Evolutionary conservation across 352 stramenopile genomes (phyloP).

Genomic region (Phytophthora niederhauseri): DNA sequence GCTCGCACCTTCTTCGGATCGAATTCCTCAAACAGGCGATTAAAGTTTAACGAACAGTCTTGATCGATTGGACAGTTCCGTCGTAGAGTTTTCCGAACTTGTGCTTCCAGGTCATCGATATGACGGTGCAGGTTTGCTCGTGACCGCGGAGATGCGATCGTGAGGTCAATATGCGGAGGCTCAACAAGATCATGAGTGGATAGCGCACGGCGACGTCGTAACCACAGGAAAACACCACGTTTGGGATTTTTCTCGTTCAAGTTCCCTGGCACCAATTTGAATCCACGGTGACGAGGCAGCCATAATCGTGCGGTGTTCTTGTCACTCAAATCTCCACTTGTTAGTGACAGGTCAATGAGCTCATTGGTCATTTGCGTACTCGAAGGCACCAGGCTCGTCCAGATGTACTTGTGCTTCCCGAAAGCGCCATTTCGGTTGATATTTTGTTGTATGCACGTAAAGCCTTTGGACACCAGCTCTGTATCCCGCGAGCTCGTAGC

Average conservation of each 20-base stretch:
- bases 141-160: constrained; percentile 47
- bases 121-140: constrained; percentile 52
- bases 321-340: constrained; percentile 68
- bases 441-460: constrained; percentile 78
- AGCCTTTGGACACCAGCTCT: constrained; percentile 76
- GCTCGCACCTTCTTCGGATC: constrained; percentile 67
- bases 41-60: constrained; percentile 78
- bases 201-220: constrained; percentile 46
- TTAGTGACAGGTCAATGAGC: constrained; percentile 70
- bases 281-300: constrained; percentile 72
- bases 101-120: constrained; percentile 68
- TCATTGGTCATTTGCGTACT: constrained; percentile 58
- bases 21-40: constrained; percentile 77
- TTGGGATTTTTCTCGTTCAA: constrained; percentile 70
- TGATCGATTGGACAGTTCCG: constrained; percentile 80
- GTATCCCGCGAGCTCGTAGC: constrained; percentile 63
- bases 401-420: constrained; percentile 81
- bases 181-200: constrained; percentile 63
- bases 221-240: constrained; percentile 70
- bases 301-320: constrained; percentile 68
- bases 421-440: constrained; percentile 66
- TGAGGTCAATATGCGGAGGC: constrained; percentile 36
- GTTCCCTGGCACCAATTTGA: constrained; percentile 73
- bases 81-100: constrained; percentile 72
- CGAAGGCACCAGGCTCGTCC: constrained; percentile 61